Percentiles rank a stretch among this genome's conserved stretches.
Conservation (phyloP, 345 rosid genomes). For the Zanthoxylum bungeanum region DNA sequence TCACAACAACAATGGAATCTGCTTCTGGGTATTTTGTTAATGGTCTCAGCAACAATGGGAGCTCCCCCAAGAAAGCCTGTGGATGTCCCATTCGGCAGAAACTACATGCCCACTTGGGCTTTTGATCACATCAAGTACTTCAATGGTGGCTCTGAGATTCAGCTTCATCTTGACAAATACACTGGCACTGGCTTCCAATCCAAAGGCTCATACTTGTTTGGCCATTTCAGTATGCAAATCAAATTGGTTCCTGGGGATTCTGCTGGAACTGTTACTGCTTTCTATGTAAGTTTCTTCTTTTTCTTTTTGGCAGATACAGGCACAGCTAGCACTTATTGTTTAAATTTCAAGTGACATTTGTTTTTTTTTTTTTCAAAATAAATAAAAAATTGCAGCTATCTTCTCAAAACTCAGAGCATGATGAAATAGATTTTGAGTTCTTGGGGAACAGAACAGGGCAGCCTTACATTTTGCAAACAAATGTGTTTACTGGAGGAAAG, state of each 20-base stretch:
- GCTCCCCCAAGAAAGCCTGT: slow-evolving; percentile 55
- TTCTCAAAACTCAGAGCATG: slow-evolving; percentile 78
- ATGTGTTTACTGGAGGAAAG: slow-evolving; percentile 76
- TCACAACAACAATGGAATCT: slow-evolving; percentile 21
- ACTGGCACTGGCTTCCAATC: slow-evolving; percentile 93
- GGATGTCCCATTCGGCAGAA: slow-evolving; percentile 65
- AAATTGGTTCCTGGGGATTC: slow-evolving; percentile 79
- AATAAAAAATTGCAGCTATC: slow-evolving; percentile 50
- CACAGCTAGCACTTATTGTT: not conserved
- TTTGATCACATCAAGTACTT: slow-evolving; percentile 86
- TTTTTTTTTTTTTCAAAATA: not conserved
- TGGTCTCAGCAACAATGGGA: slow-evolving; percentile 53
- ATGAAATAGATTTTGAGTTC: slow-evolving; percentile 93
- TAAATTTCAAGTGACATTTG: no score
- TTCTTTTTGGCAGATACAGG: not conserved
- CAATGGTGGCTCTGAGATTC: slow-evolving; percentile 69
- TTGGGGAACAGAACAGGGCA: slow-evolving; percentile 82
- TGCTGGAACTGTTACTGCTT: slow-evolving; percentile 86
- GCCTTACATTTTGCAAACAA: slow-evolving; percentile 78
- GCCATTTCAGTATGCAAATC: slow-evolving; percentile 82
- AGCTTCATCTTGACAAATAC: slow-evolving; percentile 71
- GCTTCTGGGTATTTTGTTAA: slow-evolving; percentile 29
- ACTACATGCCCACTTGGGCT: slow-evolving; percentile 86
- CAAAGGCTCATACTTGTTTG: slow-evolving; percentile 75
- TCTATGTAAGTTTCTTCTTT: slow-evolving; percentile 47